Conservation (phyloP, 2,329 filamentous ascomycete species). For the Xylariaceae sp. region DNA sequence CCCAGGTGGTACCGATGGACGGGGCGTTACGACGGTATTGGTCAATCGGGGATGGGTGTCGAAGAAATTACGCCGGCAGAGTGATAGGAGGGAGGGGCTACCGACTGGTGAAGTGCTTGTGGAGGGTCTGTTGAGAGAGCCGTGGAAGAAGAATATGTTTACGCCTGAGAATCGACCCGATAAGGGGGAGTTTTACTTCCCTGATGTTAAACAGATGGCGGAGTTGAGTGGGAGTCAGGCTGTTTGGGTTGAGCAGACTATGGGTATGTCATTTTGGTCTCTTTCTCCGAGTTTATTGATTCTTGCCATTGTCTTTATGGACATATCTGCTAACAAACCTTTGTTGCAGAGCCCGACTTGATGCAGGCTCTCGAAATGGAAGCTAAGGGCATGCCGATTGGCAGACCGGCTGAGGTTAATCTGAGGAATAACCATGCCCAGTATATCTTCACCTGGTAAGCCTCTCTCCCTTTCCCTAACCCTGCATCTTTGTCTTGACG, state of each 20-base stretch:
- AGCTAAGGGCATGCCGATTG: slow-evolving; percentile 81
- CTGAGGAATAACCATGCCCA: slow-evolving; percentile 94
- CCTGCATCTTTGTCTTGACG: background rate
- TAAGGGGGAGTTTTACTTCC: slow-evolving; percentile 87
- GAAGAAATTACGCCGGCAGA: slow-evolving; percentile 66
- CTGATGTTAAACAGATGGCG: slow-evolving; percentile 91
- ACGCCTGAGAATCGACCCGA: slow-evolving; percentile 86
- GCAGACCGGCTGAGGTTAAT: slow-evolving; percentile 82
- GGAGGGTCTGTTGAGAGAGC: slow-evolving; percentile 79
- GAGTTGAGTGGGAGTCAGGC: slow-evolving; percentile 73
- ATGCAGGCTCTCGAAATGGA: slow-evolving; percentile 72
- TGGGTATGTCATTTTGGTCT: slow-evolving; percentile 56
- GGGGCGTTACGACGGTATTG: slow-evolving; percentile 57
- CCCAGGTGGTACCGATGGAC: slow-evolving; percentile 21
- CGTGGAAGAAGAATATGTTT: slow-evolving; percentile 97
- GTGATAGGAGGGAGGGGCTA: slow-evolving; percentile 59
- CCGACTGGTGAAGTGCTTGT: slow-evolving; percentile 70
- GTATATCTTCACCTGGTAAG: slow-evolving; percentile 98
- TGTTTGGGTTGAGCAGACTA: slow-evolving; percentile 94
- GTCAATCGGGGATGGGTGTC: slow-evolving; percentile 91
- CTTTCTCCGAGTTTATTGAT: background rate
- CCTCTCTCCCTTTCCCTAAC: slow-evolving; percentile 14
- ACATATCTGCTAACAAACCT: slow-evolving; percentile 16
- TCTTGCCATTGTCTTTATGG: background rate
- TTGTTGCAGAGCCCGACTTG: slow-evolving; percentile 66